phyloP scores from a whole-genome alignment of 2,329 filamentous ascomycete species.

The Didymella pinodella region DNA sequence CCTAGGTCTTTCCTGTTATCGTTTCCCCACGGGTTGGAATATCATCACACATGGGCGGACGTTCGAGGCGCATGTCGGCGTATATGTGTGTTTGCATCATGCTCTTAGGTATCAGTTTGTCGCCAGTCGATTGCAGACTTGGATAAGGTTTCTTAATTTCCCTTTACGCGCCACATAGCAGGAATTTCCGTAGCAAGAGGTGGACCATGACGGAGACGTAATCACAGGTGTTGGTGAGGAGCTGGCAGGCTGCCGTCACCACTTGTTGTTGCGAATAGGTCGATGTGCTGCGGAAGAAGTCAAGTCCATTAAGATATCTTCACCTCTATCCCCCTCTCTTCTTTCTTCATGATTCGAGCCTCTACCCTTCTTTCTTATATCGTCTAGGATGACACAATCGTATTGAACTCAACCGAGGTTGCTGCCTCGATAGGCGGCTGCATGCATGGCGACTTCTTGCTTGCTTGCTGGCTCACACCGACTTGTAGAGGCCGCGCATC shows the following conservation, averaged over 20 bases:
- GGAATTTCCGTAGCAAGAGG: not conserved
- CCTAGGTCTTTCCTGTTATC: slow-evolving; percentile 1
- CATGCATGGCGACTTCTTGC: not conserved
- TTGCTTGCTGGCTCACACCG: not conserved
- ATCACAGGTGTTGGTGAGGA: not conserved
- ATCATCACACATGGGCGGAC: slow-evolving; percentile 25
- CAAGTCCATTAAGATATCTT: not conserved
- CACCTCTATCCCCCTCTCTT: not conserved
- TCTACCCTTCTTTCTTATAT: not conserved
- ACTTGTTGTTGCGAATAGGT: not conserved
- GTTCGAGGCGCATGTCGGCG: slow-evolving; percentile 37
- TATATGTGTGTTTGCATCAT: slow-evolving; percentile 29
- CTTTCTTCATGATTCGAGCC: not conserved
- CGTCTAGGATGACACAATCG: not conserved
- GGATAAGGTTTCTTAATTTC: slow-evolving; percentile 23
- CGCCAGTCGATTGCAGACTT: slow-evolving; percentile 18
- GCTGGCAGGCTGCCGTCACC: not conserved
- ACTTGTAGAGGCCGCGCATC: not conserved
- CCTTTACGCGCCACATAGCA: slow-evolving; percentile 1
- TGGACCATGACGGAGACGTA: not conserved
- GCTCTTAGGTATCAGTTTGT: slow-evolving; percentile 24
- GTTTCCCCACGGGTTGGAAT: slow-evolving; percentile 10
- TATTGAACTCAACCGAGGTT: too few species aligned
- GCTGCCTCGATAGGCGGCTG: not conserved
- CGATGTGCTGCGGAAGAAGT: not conserved